Percentiles rank a stretch among this genome's conserved stretches.
Conservation (phyloP, 108 stramenopile species). For the Mediolabrus comicus region DNA sequence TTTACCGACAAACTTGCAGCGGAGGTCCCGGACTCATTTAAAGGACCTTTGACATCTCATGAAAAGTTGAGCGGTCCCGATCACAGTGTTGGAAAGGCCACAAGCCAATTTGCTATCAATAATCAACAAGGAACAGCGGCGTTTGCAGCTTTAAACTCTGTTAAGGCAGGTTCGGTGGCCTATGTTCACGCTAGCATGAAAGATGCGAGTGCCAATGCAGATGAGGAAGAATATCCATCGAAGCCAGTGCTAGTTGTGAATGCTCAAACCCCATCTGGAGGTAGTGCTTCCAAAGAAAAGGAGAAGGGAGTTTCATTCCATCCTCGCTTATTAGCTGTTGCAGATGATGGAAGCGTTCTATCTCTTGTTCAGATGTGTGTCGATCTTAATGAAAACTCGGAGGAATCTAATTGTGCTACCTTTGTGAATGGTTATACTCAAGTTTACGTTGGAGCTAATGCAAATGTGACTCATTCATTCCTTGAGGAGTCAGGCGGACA, state of each 20-base stretch:
- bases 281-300: conserved; percentile 24
- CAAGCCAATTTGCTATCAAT: conserved; percentile 86
- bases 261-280: conserved; percentile 70
- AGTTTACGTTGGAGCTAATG: conserved; percentile 68
- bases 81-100: conserved; percentile 79
- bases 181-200: conserved; percentile 43
- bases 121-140: conserved; percentile 89
- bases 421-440: conserved; percentile 89
- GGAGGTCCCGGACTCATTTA: conserved; percentile 52
- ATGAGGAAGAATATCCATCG: background rate
- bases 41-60: conserved; percentile 58
- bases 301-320: conserved; percentile 73
- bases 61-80: conserved; percentile 74
- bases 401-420: conserved; percentile 46
- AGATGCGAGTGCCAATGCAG: conserved; percentile 14
- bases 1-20: conserved; percentile 85
- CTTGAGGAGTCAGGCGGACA: conserved; percentile 84
- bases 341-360: conserved; percentile 52
- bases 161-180: conserved; percentile 75
- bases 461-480: conserved; percentile 82
- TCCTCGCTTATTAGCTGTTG: conserved; percentile 72
- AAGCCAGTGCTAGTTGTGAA: conserved; percentile 79
- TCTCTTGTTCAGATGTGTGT: conserved; percentile 77
- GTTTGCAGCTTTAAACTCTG: conserved; percentile 87
- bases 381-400: conserved; percentile 61